These are phyloP conservation scores for Phialocephala sp. DNA, from an alignment of 2,329 filamentous ascomycete species.

Conservation along the genomic window DNA sequence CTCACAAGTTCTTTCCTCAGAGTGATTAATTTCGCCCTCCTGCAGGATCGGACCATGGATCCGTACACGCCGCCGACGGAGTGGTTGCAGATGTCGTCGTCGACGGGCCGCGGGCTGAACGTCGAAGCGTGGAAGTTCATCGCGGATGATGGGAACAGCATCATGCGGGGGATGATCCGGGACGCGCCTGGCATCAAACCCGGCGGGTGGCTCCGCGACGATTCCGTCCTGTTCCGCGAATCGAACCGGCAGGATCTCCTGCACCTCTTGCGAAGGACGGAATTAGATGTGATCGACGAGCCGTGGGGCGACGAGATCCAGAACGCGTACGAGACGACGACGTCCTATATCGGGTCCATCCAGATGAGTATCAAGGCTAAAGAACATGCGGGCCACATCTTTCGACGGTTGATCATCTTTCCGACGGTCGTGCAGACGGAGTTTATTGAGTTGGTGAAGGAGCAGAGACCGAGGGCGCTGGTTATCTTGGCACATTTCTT, in stretches of 20 bases:
- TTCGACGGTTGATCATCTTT: constrained; percentile 28
- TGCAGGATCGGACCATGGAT: constrained; percentile 24
- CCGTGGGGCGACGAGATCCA: constrained; percentile 29
- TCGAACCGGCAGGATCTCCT: constrained; percentile 25
- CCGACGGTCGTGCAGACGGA: constrained; percentile 19
- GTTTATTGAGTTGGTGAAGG: constrained; percentile 27
- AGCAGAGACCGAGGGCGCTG: constrained; percentile 30
- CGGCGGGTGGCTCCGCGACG: constrained; percentile 8
- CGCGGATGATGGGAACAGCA: constrained; percentile 20
- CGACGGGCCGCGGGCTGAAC: constrained; percentile 21
- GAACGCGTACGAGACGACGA: constrained; percentile 27
- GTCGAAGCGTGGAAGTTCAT: constrained; percentile 28
- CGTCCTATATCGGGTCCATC: constrained; percentile 30
- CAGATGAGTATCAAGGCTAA: constrained; percentile 17
- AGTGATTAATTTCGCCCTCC: constrained; percentile 28
- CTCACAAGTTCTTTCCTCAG: constrained; percentile 33
- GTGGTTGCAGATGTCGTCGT: constrained; percentile 30
- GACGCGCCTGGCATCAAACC: constrained; percentile 20
- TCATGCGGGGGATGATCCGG: constrained; percentile 25
- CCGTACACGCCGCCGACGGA: constrained; percentile 31
- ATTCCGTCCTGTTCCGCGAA: constrained; percentile 20
- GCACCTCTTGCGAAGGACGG: constrained; percentile 26
- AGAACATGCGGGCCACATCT: constrained; percentile 14
- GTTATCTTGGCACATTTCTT: constrained; percentile 44
- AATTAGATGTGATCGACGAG: constrained; percentile 22